Percentiles rank a stretch among this genome's conserved stretches.
Evolutionary conservation across 2,329 filamentous ascomycete genomes (phyloP).

Genomic region (Penicillium psychrosexuale): DNA sequence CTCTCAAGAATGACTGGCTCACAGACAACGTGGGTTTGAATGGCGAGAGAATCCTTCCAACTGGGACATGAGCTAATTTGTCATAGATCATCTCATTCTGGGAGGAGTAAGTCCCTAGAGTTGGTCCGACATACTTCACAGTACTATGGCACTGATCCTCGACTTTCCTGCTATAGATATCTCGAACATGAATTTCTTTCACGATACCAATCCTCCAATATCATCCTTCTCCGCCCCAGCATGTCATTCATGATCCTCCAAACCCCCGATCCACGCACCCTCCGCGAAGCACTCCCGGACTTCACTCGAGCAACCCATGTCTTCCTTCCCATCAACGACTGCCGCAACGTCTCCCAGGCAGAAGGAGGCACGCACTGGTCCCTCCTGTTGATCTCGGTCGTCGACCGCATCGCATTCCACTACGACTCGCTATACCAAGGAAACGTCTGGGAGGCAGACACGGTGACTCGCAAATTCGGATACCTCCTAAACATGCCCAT

Average conservation of each 20-base stretch:
- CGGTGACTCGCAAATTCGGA: conserved; percentile 66
- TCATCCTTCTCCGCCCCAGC: conserved; percentile 84
- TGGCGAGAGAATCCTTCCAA: conserved; percentile 1
- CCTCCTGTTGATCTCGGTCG: conserved; percentile 78
- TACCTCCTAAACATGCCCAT: conserved; percentile 65
- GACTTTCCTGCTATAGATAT: conserved; percentile 49
- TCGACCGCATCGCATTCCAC: conserved; percentile 91
- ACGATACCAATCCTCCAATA: conserved; percentile 76
- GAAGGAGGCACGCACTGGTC: conserved; percentile 96
- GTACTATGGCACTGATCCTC: conserved; percentile 9
- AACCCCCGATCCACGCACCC: conserved; percentile 55
- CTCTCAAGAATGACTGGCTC: conserved; percentile 88
- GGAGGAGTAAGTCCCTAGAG: conserved; percentile 69
- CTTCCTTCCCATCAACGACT: conserved; percentile 94
- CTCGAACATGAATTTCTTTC: conserved; percentile 85
- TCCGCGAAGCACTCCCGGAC: conserved; percentile 71
- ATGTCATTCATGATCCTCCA: conserved; percentile 92
- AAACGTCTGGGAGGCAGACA: conserved; percentile 71
- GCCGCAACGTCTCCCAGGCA: conserved; percentile 68
- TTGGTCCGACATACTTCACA: neutral
- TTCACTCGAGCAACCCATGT: conserved; percentile 82
- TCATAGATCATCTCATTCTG: conserved; percentile 88
- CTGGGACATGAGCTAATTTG: conserved; percentile 25
- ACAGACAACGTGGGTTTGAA: conserved; percentile 75
- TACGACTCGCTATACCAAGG: conserved; percentile 81